Evolutionary conservation across 768 basidiomycete species (phyloP).

Genomic region (Polyporus arcularius): DNA sequence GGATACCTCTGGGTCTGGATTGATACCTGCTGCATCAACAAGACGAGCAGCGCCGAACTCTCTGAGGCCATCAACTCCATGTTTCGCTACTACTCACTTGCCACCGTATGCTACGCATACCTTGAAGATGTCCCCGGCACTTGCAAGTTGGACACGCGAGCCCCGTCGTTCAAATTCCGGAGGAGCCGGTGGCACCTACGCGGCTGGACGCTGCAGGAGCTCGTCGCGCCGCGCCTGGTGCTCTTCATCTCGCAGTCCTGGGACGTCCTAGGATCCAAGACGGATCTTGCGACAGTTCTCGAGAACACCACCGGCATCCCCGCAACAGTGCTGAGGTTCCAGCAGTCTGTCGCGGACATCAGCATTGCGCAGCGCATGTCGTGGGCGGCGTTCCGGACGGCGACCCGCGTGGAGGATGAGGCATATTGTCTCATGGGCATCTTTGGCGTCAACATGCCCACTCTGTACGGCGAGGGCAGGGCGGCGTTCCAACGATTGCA

Average conservation of each 20-base stretch:
- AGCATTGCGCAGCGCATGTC: constrained; percentile 10
- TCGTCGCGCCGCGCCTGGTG: neutral
- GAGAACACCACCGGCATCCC: neutral
- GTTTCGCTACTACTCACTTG: constrained; percentile 4
- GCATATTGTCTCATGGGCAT: constrained; percentile 11
- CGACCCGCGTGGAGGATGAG: constrained; percentile 13
- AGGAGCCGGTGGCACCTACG: neutral
- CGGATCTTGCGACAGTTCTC: neutral
- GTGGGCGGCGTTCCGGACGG: constrained; percentile 4
- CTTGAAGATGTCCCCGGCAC: neutral
- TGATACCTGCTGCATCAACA: constrained; percentile 15
- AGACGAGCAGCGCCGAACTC: constrained; percentile 10
- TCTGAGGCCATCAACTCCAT: constrained; percentile 10
- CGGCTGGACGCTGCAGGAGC: constrained; percentile 5
- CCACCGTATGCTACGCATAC: constrained; percentile 1
- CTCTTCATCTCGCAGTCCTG: neutral
- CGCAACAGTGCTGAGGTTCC: neutral
- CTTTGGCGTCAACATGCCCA: constrained; percentile 8
- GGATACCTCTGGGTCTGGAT: constrained; percentile 6
- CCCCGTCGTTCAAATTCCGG: neutral
- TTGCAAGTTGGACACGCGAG: neutral
- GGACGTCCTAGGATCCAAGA: neutral
- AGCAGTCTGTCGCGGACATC: neutral
- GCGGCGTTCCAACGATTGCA: constrained; percentile 7
- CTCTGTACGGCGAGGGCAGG: constrained; percentile 11